These are phyloP conservation scores for Pseudozyma flocculosa DNA, from an alignment of 1,284 basidiomycete genomes.

Conservation along the genomic window DNA sequence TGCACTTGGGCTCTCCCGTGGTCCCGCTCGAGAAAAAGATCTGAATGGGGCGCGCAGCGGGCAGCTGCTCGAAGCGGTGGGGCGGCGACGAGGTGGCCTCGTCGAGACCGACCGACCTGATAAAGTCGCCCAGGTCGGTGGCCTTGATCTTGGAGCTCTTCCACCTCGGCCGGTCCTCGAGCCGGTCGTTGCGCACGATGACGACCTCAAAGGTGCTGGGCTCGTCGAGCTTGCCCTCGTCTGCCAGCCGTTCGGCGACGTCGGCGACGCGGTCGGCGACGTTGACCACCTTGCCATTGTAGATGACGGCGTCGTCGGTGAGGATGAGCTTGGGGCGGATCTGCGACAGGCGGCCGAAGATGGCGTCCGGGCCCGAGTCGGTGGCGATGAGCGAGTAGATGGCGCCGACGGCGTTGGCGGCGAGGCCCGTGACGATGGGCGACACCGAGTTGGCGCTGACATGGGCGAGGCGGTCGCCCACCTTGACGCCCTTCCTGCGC, in stretches of 20 bases:
- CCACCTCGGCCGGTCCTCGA: constrained; percentile 12
- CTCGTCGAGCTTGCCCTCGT: constrained; percentile 33
- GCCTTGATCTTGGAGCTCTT: constrained; percentile 8
- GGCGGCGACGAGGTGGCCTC: constrained; percentile 14
- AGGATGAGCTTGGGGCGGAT: constrained; percentile 58
- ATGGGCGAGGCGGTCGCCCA: constrained; percentile 27
- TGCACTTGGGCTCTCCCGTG: constrained; percentile 59
- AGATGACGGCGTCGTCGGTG: constrained; percentile 56
- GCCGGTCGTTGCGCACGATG: constrained; percentile 21
- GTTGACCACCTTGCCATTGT: constrained; percentile 54
- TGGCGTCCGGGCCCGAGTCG: constrained; percentile 31
- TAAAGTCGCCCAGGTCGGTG: constrained; percentile 13
- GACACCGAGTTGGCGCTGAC: constrained; percentile 24
- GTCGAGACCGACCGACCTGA: constrained; percentile 14
- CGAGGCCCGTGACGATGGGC: constrained; percentile 24
- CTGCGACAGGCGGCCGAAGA: constrained; percentile 42
- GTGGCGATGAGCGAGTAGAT: constrained; percentile 39
- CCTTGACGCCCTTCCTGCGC: constrained; percentile 19
- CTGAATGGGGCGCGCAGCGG: constrained; percentile 47
- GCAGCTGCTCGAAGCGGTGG: constrained; percentile 33
- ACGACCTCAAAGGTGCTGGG: constrained; percentile 30
- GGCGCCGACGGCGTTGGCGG: constrained; percentile 36
- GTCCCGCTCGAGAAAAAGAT: constrained; percentile 58
- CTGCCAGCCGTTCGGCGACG: constrained; percentile 36
- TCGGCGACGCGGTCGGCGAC: constrained; percentile 40